Percentiles rank a stretch among this genome's conserved stretches.
Evolutionary conservation across 108 stramenopile genomes (phyloP).

Genomic region (Nitzschia inconspicua): DNA sequence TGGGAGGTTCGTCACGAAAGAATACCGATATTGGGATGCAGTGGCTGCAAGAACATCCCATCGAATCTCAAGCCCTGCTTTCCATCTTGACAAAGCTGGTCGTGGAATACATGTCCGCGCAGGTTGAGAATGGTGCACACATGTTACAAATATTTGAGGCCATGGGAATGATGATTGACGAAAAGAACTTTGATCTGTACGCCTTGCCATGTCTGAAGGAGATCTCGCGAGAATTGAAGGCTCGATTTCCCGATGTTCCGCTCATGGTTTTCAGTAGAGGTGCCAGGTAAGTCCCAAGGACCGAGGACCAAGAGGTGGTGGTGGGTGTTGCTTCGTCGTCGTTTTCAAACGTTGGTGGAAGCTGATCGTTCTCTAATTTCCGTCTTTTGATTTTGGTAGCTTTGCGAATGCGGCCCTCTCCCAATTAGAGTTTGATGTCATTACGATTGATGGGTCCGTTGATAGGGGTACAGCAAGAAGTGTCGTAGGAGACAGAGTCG

Average conservation of each 20-base stretch:
- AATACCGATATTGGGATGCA: conserved; percentile 77
- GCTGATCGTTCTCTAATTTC: neutral
- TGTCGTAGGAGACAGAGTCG: conserved; percentile 50
- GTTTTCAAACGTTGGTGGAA: neutral
- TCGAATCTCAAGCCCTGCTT: conserved; percentile 70
- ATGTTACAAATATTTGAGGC: conserved; percentile 94
- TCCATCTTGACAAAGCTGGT: conserved; percentile 83
- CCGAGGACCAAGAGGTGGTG: neutral
- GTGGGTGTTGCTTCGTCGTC: too few species aligned
- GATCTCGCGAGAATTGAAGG: conserved; percentile 73
- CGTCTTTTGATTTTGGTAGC: conserved; percentile 5
- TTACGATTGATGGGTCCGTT: conserved; percentile 89
- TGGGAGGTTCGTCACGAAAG: conserved; percentile 91
- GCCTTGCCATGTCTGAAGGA: conserved; percentile 84
- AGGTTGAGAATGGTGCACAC: conserved; percentile 89
- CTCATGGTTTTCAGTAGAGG: conserved; percentile 93
- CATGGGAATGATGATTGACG: conserved; percentile 94
- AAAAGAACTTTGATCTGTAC: conserved; percentile 71
- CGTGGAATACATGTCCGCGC: conserved; percentile 90
- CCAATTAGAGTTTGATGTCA: conserved; percentile 83
- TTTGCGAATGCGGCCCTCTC: conserved; percentile 68
- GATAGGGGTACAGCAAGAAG: conserved; percentile 60
- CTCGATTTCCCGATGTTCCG: conserved; percentile 85
- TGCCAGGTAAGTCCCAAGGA: conserved; percentile 29
- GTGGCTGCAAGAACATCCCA: conserved; percentile 80